A percentile compares a stretch with the other conserved stretches of the same genome.
phyloP scores from a whole-genome alignment of 495 filamentous ascomycete genomes.

The Staphylotrichum longicolle region DNA sequence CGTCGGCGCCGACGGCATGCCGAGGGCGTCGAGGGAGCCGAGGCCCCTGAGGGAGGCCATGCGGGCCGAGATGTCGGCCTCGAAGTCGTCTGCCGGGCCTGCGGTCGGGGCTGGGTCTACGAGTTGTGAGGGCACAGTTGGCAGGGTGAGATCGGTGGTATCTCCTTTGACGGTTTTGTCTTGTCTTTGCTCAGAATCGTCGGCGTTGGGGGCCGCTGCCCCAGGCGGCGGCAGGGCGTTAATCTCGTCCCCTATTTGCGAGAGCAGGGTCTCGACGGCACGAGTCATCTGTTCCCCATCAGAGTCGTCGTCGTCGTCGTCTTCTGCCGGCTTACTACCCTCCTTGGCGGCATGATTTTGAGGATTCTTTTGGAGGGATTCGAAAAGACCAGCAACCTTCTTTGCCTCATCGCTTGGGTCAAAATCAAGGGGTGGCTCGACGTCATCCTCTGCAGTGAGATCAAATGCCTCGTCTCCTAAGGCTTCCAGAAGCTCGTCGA shows the following conservation, averaged over 20 bases:
- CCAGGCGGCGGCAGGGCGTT: constrained; percentile 13
- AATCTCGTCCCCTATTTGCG: constrained; percentile 39
- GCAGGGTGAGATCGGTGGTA: constrained; percentile 29
- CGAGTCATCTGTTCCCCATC: constrained; percentile 42
- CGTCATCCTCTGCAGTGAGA: constrained; percentile 20
- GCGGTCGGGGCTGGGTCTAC: constrained; percentile 24
- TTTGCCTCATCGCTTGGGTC: constrained; percentile 25
- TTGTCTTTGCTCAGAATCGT: constrained; percentile 3
- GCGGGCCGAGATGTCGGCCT: constrained; percentile 40
- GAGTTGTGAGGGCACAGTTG: constrained; percentile 37
- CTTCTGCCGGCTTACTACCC: not conserved
- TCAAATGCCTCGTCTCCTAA: constrained; percentile 23
- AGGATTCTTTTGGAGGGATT: constrained; percentile 7
- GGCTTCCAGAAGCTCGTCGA: constrained; percentile 18
- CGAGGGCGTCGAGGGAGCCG: constrained; percentile 36
- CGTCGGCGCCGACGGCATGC: constrained; percentile 55
- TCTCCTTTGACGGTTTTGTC: constrained; percentile 4
- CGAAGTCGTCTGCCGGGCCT: constrained; percentile 29
- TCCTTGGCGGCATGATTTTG: not conserved
- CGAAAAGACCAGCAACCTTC: constrained; percentile 32
- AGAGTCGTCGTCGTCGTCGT: constrained; percentile 35
- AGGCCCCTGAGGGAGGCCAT: constrained; percentile 42
- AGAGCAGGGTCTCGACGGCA: constrained; percentile 39
- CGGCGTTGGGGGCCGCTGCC: constrained; percentile 8
- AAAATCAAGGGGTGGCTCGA: constrained; percentile 4